Percentiles rank a stretch among this genome's conserved stretches.
phyloP scores from a whole-genome alignment of 108 stramenopile genomes.

The Nannochloropsis gaditana region DNA sequence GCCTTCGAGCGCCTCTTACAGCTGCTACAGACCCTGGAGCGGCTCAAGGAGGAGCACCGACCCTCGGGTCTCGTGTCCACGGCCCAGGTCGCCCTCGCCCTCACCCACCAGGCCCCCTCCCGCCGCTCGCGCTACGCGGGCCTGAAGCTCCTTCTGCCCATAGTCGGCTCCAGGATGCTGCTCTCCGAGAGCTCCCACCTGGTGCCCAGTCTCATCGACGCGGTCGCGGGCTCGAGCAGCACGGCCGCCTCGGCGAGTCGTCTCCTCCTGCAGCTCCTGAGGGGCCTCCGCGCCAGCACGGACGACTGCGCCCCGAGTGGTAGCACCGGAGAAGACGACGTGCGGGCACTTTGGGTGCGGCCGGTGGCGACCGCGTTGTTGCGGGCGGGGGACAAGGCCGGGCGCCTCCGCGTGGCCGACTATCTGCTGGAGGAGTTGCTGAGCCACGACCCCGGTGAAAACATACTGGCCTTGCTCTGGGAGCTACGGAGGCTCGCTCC shows the following conservation, averaged over 20 bases:
- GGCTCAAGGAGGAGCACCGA: not conserved
- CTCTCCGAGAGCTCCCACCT: not conserved
- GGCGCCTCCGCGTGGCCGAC: not conserved
- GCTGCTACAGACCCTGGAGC: not conserved
- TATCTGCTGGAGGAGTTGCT: not conserved
- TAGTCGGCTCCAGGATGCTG: not conserved
- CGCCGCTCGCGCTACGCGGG: conserved; percentile 19
- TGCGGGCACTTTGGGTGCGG: not conserved
- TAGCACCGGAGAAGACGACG: not conserved
- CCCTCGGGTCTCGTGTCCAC: conserved; percentile 1
- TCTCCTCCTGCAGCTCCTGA: not conserved
- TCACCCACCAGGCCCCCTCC: not conserved
- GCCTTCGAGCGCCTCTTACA: not conserved
- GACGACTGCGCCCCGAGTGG: not conserved
- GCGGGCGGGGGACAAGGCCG: not conserved
- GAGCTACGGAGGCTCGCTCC: not conserved
- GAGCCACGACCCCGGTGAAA: not conserved
- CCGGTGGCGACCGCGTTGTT: not conserved
- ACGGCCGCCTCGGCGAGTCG: conserved; percentile 7
- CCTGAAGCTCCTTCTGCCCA: not conserved
- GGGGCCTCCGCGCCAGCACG: not conserved
- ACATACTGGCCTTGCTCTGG: not conserved
- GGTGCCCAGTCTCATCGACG: not conserved
- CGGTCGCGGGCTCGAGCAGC: not conserved
- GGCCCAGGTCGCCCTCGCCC: not conserved